Evolutionary conservation across 805 yeast species (phyloP).

Genomic region (Ogataea pini): DNA sequence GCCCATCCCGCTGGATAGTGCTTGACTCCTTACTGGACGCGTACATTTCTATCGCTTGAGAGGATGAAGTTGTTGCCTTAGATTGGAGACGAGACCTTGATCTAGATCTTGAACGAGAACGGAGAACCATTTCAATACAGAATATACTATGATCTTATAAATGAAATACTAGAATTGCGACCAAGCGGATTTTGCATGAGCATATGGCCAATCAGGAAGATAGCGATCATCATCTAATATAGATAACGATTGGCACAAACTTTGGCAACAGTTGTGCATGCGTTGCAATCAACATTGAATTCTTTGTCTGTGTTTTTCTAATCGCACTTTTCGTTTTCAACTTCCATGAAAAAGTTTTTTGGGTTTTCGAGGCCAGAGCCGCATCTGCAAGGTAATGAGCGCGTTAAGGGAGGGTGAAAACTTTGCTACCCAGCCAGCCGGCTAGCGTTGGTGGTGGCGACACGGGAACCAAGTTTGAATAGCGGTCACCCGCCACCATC

Average conservation of each 20-base stretch:
- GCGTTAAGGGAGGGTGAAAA: background rate
- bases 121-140: background rate
- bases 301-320: background rate
- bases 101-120: background rate
- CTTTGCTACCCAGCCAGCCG: too few relatives aligned
- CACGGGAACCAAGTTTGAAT: too few relatives aligned
- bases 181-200: background rate
- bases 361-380: background rate
- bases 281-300: background rate
- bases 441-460: too few relatives aligned
- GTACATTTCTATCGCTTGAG: background rate
- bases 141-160: background rate
- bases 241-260: background rate
- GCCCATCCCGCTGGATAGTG: background rate
- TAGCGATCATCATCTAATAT: background rate
- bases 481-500: too few relatives aligned
- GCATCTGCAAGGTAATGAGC: background rate
- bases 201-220: background rate
- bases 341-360: background rate
- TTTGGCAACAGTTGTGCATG: background rate
- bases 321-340: constrained; percentile 3
- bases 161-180: background rate
- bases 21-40: background rate
- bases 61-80: background rate
- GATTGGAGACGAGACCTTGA: background rate